phyloP scores from a whole-genome alignment of 176 grass and related monocot species.

The Bolboschoenus planiculmis region DNA sequence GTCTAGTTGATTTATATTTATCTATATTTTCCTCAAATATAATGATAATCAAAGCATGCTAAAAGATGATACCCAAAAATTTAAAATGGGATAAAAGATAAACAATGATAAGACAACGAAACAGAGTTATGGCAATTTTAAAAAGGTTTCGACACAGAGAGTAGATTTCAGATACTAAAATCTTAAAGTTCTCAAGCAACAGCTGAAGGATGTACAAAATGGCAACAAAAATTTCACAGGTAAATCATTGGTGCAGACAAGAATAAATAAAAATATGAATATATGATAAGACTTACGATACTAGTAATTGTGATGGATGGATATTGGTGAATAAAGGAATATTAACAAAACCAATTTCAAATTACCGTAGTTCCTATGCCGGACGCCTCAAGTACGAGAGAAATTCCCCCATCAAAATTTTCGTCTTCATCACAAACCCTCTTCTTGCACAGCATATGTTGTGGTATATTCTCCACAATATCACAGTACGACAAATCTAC shows the following conservation, averaged over 20 bases:
- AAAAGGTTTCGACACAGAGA: background rate
- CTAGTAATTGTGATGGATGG: background rate
- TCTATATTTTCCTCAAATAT: background rate
- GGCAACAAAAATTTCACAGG: background rate
- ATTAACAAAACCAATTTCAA: background rate
- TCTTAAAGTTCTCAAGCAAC: background rate
- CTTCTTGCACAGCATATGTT: slow-evolving; percentile 48
- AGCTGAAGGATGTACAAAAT: background rate
- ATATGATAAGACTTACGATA: background rate
- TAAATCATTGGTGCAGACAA: background rate
- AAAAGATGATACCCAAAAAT: background rate
- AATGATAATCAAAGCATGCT: background rate
- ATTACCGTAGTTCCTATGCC: slow-evolving; percentile 54
- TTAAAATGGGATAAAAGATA: background rate
- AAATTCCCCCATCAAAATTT: slow-evolving; percentile 48
- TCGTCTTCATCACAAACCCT: background rate
- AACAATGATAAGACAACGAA: background rate
- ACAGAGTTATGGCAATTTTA: background rate
- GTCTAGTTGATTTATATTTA: background rate
- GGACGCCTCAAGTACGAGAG: slow-evolving; percentile 55
- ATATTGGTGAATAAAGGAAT: background rate
- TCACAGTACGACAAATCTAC: slow-evolving; percentile 57
- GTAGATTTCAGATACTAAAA: background rate
- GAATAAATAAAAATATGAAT: background rate
- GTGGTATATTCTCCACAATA: slow-evolving; percentile 37